A percentile compares a stretch with the other conserved stretches of the same genome.
Evolutionary conservation across 129 eudicot genomes (phyloP).

Genomic region (Pseudognaphalium luteoalbum): DNA sequence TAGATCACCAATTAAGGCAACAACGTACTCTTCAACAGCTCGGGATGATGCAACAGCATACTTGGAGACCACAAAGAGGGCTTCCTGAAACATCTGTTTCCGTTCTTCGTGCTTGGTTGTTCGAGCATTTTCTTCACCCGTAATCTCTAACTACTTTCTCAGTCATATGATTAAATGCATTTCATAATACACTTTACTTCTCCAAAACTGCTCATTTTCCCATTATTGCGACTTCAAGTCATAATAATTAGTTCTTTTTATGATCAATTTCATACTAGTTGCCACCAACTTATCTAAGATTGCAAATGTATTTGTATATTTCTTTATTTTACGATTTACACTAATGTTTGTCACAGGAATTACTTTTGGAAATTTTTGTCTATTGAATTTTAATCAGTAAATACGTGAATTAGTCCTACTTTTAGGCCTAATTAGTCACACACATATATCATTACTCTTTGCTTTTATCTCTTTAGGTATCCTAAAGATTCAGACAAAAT

Average conservation of each 20-base stretch:
- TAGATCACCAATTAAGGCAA: conserved; percentile 67
- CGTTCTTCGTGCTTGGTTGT: conserved; percentile 87
- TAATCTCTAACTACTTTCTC: conserved; percentile 34
- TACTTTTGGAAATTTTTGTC: too few species aligned
- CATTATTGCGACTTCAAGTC: too few species aligned
- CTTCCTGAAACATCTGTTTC: conserved; percentile 92
- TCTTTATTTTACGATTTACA: too few species aligned
- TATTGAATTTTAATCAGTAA: too few species aligned
- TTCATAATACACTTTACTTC: not conserved
- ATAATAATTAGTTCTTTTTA: too few species aligned
- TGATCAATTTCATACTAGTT: too few species aligned
- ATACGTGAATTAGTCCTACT: too few species aligned
- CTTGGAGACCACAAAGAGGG: conserved; percentile 97
- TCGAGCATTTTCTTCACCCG: conserved; percentile 97
- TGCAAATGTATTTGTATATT: too few species aligned
- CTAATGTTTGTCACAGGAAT: too few species aligned
- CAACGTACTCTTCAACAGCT: conserved; percentile 89
- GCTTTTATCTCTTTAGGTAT: conserved; percentile 43
- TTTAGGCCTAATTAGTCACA: too few species aligned
- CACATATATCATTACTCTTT: too few species aligned
- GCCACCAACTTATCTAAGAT: too few species aligned
- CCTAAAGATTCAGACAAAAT: conserved; percentile 89
- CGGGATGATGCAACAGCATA: conserved; percentile 81
- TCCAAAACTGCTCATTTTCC: not conserved
- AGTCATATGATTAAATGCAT: not conserved